Base-by-base conservation (phyloP, 2,329 filamentous ascomycete genomes). In the Beauveria scarabaeidicola region DNA sequence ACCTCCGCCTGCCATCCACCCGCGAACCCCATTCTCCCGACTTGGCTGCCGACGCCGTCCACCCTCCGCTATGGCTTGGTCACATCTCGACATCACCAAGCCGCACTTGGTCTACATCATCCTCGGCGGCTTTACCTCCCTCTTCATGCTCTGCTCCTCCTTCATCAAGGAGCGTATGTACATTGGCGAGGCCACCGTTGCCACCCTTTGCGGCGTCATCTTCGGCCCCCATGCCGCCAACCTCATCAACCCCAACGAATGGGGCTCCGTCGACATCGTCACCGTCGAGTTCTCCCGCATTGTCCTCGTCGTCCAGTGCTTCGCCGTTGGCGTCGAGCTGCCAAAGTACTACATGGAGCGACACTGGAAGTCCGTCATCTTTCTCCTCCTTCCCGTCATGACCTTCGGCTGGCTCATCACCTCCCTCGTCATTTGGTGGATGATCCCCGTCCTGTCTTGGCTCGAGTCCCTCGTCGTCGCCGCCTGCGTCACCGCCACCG, bases 21-120 rank as follows among this genome's bases (percentile, higher is more conserved):
- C 32, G 6, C 11, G 11, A 11, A 36, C 13, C 38, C 13, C n/a
- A 17, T 27, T 11, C 23, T 10, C 41, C 27, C n/a, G 17, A 19
- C 29, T 8, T 23, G 52, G 23, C 17, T 32, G n/a, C 47, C 56
- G 13, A 3, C 47, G 38, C 13, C 23, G 13, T 29, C 21, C 15
- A n/a, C 41, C 50, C 56, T 57, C 32, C 66, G 65, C 50, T 36
- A 91, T 91, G 88, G 86, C 86, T 63, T 92, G 89, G 89, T 82
- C 87, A 52, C 88, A 92, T 66, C 81, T 93, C 57, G 86, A 86
- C 63, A 87, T 97, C 77, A 97, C 95, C 76, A 89, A 88, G 80
- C 90, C 94, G 69, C 94, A 99, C 80, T 75, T 97, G 90, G 94
- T 96, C 65, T 99, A 99, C 76, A 91, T 97, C 76, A 97, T 99